Conservation (phyloP, 331 rosid genomes). For the Quercus phellos region DNA sequence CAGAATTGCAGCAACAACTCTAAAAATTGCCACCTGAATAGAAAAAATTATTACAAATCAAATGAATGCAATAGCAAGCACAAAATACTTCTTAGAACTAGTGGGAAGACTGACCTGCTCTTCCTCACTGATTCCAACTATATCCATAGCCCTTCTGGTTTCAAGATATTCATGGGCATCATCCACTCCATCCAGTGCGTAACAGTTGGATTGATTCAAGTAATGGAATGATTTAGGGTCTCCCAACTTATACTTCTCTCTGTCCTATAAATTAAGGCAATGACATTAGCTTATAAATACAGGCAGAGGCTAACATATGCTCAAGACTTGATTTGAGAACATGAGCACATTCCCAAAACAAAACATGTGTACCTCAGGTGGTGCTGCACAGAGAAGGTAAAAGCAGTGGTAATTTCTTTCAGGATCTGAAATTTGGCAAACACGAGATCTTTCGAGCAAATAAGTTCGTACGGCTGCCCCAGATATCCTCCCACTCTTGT, state of each 20-base stretch:
- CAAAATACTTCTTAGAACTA: not conserved
- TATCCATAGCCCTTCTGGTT: slow-evolving; percentile 95
- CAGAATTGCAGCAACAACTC: slow-evolving; percentile 90
- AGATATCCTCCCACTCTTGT: slow-evolving; percentile 94
- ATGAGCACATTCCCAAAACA: slow-evolving; percentile 14
- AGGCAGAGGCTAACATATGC: slow-evolving; percentile 7
- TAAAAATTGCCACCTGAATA: slow-evolving; percentile 85
- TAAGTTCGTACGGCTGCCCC: slow-evolving; percentile 93
- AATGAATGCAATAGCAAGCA: slow-evolving; percentile 18
- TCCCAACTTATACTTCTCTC: slow-evolving; percentile 71
- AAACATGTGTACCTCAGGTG: slow-evolving; percentile 65
- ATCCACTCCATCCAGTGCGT: slow-evolving; percentile 78
- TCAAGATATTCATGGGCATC: slow-evolving; percentile 86
- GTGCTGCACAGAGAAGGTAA: slow-evolving; percentile 96
- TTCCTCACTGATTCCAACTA: slow-evolving; percentile 92
- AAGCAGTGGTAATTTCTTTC: slow-evolving; percentile 97
- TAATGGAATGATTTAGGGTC: slow-evolving; percentile 81
- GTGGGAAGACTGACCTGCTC: slow-evolving; percentile 62
- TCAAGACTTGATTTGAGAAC: not conserved
- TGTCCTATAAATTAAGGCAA: slow-evolving; percentile 45
- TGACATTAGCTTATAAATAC: slow-evolving; percentile 5
- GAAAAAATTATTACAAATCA: slow-evolving; percentile 23
- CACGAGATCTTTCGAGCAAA: slow-evolving; percentile 96
- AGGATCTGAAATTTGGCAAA: slow-evolving; percentile 90
- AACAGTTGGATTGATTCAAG: slow-evolving; percentile 84